Evolutionary conservation across 257 asterid species (phyloP).

Genomic region (Linaria vulgaris): DNA sequence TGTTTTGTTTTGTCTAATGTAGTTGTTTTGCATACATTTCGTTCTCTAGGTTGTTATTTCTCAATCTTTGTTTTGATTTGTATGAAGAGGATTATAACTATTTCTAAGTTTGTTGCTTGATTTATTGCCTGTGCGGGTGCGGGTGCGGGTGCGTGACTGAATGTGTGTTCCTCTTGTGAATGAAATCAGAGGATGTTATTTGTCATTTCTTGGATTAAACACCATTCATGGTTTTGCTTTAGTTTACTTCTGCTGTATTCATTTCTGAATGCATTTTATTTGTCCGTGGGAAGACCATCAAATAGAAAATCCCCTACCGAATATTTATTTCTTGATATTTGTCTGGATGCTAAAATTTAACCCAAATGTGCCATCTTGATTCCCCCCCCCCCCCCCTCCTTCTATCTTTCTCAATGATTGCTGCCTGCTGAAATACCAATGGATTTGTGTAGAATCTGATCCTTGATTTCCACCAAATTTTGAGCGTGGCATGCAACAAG

Average conservation of each 20-base stretch:
- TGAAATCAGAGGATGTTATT: too few relatives aligned
- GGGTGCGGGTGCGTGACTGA: too few relatives aligned
- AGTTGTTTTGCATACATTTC: conserved; percentile 2
- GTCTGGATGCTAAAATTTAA: too few relatives aligned
- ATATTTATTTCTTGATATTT: too few relatives aligned
- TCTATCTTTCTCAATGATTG: not conserved
- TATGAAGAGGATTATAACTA: not conserved
- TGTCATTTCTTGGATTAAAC: not conserved
- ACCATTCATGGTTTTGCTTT: conserved; percentile 20
- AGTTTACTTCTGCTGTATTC: conserved; percentile 9
- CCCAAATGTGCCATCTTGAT: conserved; percentile 1
- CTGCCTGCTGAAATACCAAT: not conserved
- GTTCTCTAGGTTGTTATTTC: not conserved
- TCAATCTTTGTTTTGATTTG: not conserved
- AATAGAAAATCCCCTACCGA: not conserved
- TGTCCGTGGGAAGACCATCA: not conserved
- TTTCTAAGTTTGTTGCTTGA: not conserved
- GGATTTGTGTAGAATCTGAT: not conserved
- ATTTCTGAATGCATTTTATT: conserved; percentile 4
- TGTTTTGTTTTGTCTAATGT: not conserved
- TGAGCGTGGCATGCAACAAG: conserved; percentile 25
- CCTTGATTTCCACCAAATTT: not conserved
- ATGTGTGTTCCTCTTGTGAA: not conserved
- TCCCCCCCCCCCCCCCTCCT: not conserved
- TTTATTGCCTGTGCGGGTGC: not conserved